Conservation (phyloP, 2,329 filamentous ascomycete genomes). For the Trichoderma gracile region DNA sequence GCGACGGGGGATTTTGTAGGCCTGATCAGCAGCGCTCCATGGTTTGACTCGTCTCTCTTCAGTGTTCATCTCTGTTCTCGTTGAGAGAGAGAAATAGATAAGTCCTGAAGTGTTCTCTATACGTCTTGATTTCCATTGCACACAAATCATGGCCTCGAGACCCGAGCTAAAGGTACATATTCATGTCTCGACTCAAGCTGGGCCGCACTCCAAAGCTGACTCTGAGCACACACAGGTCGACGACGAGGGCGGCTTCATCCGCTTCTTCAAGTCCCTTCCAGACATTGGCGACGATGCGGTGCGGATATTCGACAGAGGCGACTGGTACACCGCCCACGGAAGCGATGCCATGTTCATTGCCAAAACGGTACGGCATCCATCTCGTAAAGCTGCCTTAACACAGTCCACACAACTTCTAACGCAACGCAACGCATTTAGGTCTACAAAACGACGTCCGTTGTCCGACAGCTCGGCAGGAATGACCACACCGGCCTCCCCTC, state of each 20-base stretch:
- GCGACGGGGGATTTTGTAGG: conserved; percentile 13
- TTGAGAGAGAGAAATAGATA: background rate
- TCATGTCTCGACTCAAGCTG: conserved; percentile 34
- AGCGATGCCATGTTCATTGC: conserved; percentile 83
- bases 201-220: conserved; percentile 12
- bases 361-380: conserved; percentile 57
- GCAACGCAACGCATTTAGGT: conserved; percentile 52
- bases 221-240: conserved; percentile 68
- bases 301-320: conserved; percentile 88
- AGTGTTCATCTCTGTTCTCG: background rate
- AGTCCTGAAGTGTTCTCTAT: background rate
- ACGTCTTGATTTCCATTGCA: background rate
- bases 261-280: conserved; percentile 87
- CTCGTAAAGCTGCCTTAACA: background rate
- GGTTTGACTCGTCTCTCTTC: background rate
- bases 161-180: conserved; percentile 75
- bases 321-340: conserved; percentile 94
- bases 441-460: conserved; percentile 96
- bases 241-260: conserved; percentile 95
- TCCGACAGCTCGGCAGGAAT: conserved; percentile 82
- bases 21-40: background rate
- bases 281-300: conserved; percentile 71
- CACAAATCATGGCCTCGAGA: conserved; percentile 63
- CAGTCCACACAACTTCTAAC: background rate
- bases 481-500: conserved; percentile 85